phyloP scores from a whole-genome alignment of 164 flowering plant genomes.

The Liquidambar formosana region DNA sequence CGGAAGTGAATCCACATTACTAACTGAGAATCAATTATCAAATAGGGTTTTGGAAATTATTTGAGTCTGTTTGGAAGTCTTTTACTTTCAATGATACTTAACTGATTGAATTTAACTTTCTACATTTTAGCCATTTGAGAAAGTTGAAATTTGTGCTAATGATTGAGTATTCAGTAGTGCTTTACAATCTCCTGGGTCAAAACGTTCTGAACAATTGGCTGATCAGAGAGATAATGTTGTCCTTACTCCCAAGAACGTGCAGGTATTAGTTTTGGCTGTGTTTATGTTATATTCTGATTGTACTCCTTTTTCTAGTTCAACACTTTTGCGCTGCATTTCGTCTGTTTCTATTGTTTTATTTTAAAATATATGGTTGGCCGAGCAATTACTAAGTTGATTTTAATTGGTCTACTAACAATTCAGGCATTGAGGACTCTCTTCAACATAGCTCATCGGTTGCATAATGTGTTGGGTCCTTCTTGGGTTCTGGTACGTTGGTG shows the following conservation, averaged over 20 bases:
- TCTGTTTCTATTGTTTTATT: neutral
- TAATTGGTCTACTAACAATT: constrained; percentile 14
- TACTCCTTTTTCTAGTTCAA: neutral
- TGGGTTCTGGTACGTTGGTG: constrained; percentile 84
- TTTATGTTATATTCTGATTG: neutral
- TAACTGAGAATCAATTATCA: too few species aligned
- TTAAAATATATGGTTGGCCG: neutral
- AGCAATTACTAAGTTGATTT: constrained; percentile 5
- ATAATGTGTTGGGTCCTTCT: constrained; percentile 91
- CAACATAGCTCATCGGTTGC: constrained; percentile 89
- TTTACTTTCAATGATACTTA: neutral
- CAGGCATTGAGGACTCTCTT: constrained; percentile 98
- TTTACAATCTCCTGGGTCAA: constrained; percentile 71
- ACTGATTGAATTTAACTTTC: too few species aligned
- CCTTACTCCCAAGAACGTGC: constrained; percentile 94
- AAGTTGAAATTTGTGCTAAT: constrained; percentile 5
- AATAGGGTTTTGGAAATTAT: too few species aligned
- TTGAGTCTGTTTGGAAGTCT: neutral
- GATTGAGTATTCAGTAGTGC: constrained; percentile 40
- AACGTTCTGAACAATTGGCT: constrained; percentile 58
- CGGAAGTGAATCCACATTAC: too few species aligned
- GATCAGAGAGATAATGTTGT: constrained; percentile 79
- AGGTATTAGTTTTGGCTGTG: constrained; percentile 47
- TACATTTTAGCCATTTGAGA: constrained; percentile 4
- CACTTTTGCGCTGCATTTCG: neutral